Evolutionary conservation across 768 basidiomycete species (phyloP), one percentile per base, ranked within the genome.

Genomic region (Butyriboletus loyo): DNA sequence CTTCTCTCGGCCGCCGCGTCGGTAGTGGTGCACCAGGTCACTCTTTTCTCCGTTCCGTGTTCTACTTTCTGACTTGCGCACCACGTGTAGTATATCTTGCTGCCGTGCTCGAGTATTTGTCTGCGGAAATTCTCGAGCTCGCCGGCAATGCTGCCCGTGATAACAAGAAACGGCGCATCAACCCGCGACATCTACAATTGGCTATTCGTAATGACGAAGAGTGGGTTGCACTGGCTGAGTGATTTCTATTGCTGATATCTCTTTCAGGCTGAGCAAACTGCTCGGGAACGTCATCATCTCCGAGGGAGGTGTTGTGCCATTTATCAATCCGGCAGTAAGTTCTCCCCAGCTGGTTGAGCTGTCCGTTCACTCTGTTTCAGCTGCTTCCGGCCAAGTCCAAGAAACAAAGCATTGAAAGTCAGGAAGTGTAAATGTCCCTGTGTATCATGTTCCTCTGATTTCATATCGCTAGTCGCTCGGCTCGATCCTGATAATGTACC

Each of bases 191-290:
- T 73, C 76, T 96, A 43, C 93, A 97, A 71, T 84, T 96, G 57
- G 93, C 93, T 57, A 93, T 97, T 73, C 84, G 94, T 46, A 92
- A 95, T 70, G 92, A 95, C 57, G 92, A 95, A 72, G 92, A 91
- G 86, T 86, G 60, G 54, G 82, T 73, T 9, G 14, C 7, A 15
- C 10, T 13, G 1, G 21, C 14, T 49, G 28, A 41, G 8, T 34
- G 25, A 13, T 34, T 11, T 52, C n/a, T 7, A 9, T 14, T 5
- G 8, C 27, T 57, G 3, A 52, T 19, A 22, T 28, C n/a, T 32
- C 17, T 28, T 24, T n/a, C 47, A 87, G 85, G 62, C 72, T 89
- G 68, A 84, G 84, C 70, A 80, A 76, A 65, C 77, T 89, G 40
- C 80, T 89, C 39, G 87, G 85, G 24, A 77, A 85, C 59, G 94